phyloP scores from a whole-genome alignment of 2,329 filamentous ascomycete genomes.

The Colletotrichum kahawae region DNA sequence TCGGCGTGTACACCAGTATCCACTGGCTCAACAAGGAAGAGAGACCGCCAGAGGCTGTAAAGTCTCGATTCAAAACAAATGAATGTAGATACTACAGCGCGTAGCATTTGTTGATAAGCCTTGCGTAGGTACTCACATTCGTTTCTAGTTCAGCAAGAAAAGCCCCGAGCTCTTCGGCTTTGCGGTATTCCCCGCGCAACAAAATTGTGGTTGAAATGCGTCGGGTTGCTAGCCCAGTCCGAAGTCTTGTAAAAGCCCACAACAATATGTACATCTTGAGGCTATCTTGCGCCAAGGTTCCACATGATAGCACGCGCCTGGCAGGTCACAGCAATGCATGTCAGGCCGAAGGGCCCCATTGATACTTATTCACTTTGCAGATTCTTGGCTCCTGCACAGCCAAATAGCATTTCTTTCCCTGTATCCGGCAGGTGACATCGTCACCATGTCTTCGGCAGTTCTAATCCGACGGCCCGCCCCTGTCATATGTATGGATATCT shows the following conservation, averaged over 20 bases:
- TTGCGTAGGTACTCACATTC: neutral
- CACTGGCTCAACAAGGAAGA: neutral
- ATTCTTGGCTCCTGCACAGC: neutral
- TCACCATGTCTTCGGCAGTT: neutral
- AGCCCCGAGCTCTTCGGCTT: neutral
- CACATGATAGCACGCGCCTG: neutral
- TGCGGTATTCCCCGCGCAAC: neutral
- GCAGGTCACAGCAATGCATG: neutral
- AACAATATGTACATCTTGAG: neutral
- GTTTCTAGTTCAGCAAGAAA: neutral
- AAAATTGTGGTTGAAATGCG: neutral
- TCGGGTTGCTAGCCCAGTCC: neutral
- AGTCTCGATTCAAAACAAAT: accelerated
- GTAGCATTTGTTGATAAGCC: neutral
- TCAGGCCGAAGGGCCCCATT: neutral
- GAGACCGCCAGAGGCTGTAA: accelerated
- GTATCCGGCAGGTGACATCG: neutral
- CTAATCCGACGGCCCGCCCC: neutral
- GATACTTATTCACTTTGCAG: neutral
- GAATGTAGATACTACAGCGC: too few species aligned
- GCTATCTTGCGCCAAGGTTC: neutral
- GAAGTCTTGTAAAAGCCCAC: neutral
- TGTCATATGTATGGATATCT: neutral
- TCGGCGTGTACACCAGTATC: neutral
- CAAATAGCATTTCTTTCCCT: neutral